Evolutionary conservation across 2,329 filamentous ascomycete species (phyloP), one percentile per base, ranked within the genome.

Genomic region (Scorias spongiosa): DNA sequence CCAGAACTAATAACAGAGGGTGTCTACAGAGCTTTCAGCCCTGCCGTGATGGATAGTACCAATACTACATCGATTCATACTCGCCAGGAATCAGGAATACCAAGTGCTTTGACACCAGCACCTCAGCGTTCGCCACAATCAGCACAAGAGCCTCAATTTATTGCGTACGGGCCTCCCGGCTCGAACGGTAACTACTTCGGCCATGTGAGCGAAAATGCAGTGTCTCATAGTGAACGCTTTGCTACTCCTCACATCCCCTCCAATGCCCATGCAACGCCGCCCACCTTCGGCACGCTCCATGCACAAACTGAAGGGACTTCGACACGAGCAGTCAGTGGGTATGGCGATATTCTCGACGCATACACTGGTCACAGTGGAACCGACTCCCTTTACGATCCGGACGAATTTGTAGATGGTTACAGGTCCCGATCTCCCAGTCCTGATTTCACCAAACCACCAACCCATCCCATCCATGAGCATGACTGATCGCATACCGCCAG

Each of bases 1-100:
- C 43, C 45, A 6, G 41, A 51, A 28, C 44, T 49, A 9, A 47
- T 49, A 9, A 47, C 45, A 36, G 32, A 39, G 5, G 49, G 50
- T 29, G 49, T 50, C 30, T 61, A 60, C 43, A 48, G 56, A 6
- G 54, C 59, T 12, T 62, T 61, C 57, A 59, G 56, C 30, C 57
- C 58, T 10, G 41, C 48, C 10, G 20, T 51, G 10, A 5, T 36
- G 32, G 9, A 9, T 9, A 36, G 9, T 15, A 9, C 5, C 38
- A 18, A 20, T 18, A 11, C 5, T 10, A 40, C 17, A 12, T 40
- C 38, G 18, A 18, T 11, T 3, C 14, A 28, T 7, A 6, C 12
- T 20, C 38, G 20, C 38, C 12, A 17, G 3, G 12, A 15, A 36
- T 36, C 38, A 12, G 14, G 6, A 11, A 14, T 28, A 18, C 38